Base-by-base conservation (phyloP, 1,284 basidiomycete genomes). In the Sanghuangporus sanghuang region DNA sequence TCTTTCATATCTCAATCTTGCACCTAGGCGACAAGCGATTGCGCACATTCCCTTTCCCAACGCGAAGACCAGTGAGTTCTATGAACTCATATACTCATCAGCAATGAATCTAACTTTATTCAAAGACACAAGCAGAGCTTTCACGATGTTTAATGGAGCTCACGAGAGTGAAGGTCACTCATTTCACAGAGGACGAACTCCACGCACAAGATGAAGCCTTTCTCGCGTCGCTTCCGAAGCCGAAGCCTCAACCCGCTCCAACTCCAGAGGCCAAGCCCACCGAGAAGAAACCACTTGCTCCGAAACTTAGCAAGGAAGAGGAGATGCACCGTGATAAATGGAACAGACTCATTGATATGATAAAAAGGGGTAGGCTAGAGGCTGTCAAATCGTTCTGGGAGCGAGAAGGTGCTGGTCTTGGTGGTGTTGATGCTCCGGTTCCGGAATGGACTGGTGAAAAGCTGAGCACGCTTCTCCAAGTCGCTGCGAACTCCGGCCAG, bases 11-110 rank as follows among this genome's bases (percentile, higher is more conserved):
- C 18, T 40, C 5, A 55, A 35, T n/a, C 44, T 46, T 38, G 21
- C 35, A 59, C 32, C 36, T 46, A 81, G 83, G 81, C 23, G 93
- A 97, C 69, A 83, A 85, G 23, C 82, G 95, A 50, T 77, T 98
- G 39, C 85, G 95, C 56, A 91, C 87, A 0, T 96, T 96, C 74
- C 94, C 95, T 0, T 98, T 98, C 75, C 94, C 94, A 5, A 98
- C 95, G 1, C 86, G 94, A 36, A 82, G 95, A 68, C 95, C 95
- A 8, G 93, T 95, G 72, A 67, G 90, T 80, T 4, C 35, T 40
- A 50, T 27, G n/a, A 36, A 59, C 58, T 38, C 18, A n/a, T 32
- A 2, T 44, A 46, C 16, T 52, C 40, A 27, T 32, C 11, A 46
- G 44, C 16, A 8, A 39, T 50, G 44, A 38, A 23, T n/a, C 40